Base-by-base conservation (phyloP, 306 rosid species). In the Dicorynia guianensis region DNA sequence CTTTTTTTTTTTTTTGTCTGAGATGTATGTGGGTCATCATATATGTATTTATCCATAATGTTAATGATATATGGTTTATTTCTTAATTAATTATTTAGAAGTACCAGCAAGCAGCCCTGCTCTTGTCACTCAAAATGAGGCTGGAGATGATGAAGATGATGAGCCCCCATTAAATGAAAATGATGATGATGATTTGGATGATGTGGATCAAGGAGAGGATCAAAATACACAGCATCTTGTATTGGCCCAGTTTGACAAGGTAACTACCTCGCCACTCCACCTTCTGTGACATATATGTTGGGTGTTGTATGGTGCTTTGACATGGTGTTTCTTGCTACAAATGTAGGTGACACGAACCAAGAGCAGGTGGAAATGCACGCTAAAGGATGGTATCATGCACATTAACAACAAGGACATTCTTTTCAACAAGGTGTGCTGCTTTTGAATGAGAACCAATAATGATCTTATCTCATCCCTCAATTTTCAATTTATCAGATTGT, bases 241-340 rank as follows among this genome's bases (percentile, higher is more conserved):
- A 81, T 77, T 96, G 92, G 99, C 98, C 43, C 99, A 96, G 87
- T 93, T 93, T 86, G 99, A 96, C 78, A 95, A 95, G 93, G 99
- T 90, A 14, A 72, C 65, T 61, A 71, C 61, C 53, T 43, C 49
- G 55, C 11, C 58, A 50, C 52, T 74, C 43, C 56, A n/a, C 60
- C n/a, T 52, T 38, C 30, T 57, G 15, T 42, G 25, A n/a, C 25
- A 39, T 42, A 40, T 18, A 36, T 6, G 50, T 63, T 42, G 40
- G 53, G 57, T n/a, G 38, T 30, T 58, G 20, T 69, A 85, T 52
- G 14, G 39, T 20, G 12, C 25, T n/a, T 42, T 36, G 42, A 62
- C 57, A 53, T 40, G 14, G 17, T 6, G 40, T 40, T 35, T 12
- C 62, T 70, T 82, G 25, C 69, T n/a, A 12, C 66, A 52, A 58